Percentiles rank a stretch among this genome's conserved stretches.
Conservation (phyloP, 2,329 filamentous ascomycete genomes). For the Penicillium sp. region DNA sequence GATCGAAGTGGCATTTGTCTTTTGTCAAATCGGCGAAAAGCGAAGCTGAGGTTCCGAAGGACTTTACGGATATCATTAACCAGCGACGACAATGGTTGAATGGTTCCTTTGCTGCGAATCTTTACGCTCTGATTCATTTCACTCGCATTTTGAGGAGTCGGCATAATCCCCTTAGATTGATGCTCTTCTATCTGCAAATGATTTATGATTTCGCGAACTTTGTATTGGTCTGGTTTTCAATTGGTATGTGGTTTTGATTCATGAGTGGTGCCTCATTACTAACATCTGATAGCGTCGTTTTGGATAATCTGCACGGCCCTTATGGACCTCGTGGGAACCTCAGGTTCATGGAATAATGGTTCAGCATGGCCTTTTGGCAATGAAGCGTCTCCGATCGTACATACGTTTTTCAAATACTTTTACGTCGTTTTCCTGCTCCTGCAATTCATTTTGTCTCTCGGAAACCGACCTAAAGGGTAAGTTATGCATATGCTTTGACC, state of each 20-base stretch:
- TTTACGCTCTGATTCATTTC: slow-evolving; percentile 10
- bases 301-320: slow-evolving; percentile 96
- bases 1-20: slow-evolving; percentile 10
- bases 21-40: slow-evolving; percentile 10
- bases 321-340: slow-evolving; percentile 87
- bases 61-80: slow-evolving; percentile 5
- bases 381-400: slow-evolving; percentile 79
- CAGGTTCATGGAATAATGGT: slow-evolving; percentile 53
- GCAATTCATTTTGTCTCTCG: slow-evolving; percentile 91
- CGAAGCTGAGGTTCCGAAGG: slow-evolving; percentile 10
- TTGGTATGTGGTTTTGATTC: slow-evolving; percentile 1
- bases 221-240: slow-evolving; percentile 8
- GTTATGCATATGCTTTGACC: background rate
- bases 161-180: slow-evolving; percentile 5
- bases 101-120: slow-evolving; percentile 10
- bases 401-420: slow-evolving; percentile 81
- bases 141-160: slow-evolving; percentile 9
- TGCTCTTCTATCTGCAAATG: slow-evolving; percentile 6
- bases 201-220: slow-evolving; percentile 9
- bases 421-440: slow-evolving; percentile 87
- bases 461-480: slow-evolving; percentile 84
- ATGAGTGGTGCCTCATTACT: background rate
- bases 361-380: slow-evolving; percentile 88
- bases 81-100: slow-evolving; percentile 10
- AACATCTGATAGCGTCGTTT: slow-evolving; percentile 66